These are phyloP conservation scores for Pichia kudriavzevii DNA, from an alignment of 1,139 yeast genomes.

Conservation along the genomic window DNA sequence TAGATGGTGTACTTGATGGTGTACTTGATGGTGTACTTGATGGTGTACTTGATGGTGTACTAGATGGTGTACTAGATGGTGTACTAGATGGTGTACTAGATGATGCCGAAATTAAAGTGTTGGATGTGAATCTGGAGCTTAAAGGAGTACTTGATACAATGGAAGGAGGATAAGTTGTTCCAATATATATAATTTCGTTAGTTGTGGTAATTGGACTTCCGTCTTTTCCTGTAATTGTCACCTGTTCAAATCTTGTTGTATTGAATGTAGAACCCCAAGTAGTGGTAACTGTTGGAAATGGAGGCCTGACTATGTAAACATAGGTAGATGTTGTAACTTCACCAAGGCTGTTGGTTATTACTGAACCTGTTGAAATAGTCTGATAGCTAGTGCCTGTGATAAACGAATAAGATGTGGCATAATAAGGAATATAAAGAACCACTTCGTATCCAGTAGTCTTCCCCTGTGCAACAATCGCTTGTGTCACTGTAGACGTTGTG, in stretches of 20 bases:
- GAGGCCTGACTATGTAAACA: slow-evolving; percentile 2
- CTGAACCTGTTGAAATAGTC: neutral
- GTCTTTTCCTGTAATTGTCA: neutral
- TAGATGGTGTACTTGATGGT: too few relatives aligned
- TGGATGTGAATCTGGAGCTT: too few relatives aligned
- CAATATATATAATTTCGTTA: neutral
- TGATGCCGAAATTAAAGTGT: too few relatives aligned
- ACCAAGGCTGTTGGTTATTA: slow-evolving; percentile 1
- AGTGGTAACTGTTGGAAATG: slow-evolving; percentile 1
- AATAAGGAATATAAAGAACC: slow-evolving; percentile 4
- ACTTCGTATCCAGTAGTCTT: neutral
- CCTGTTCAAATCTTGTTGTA: neutral
- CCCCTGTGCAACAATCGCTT: neutral
- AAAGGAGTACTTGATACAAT: neutral
- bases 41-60: too few relatives aligned
- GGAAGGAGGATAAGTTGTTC: neutral
- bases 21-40: too few relatives aligned
- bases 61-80: too few relatives aligned
- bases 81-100: too few relatives aligned
- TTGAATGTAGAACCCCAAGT: too few relatives aligned
- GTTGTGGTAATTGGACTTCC: neutral
- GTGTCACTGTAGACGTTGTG: neutral
- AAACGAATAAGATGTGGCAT: slow-evolving; percentile 2
- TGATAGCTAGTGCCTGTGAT: slow-evolving; percentile 1
- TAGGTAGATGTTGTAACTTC: slow-evolving; percentile 3